A percentile compares a stretch with the other conserved stretches of the same genome.
Conservation (phyloP, 2,329 filamentous ascomycete genomes). For the Alternaria alternata region DNA sequence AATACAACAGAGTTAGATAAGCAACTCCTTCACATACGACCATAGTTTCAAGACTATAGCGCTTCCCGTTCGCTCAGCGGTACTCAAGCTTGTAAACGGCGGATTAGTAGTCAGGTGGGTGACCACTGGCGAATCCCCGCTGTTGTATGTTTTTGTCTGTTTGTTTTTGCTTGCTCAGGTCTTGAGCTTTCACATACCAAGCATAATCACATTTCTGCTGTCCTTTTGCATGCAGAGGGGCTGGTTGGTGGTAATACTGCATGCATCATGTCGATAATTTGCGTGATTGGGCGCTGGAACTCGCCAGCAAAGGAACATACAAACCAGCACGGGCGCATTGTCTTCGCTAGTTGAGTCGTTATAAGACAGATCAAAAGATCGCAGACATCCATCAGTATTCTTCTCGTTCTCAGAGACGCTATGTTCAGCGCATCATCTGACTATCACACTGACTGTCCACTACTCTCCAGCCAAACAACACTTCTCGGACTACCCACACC, state of each 20-base stretch:
- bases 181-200: background rate
- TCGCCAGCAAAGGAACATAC: background rate
- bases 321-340: background rate
- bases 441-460: background rate
- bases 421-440: background rate
- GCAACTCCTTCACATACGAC: background rate
- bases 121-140: background rate
- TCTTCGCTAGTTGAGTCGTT: background rate
- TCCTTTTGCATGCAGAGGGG: background rate
- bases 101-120: background rate
- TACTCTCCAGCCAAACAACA: conserved; percentile 43
- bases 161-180: background rate
- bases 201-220: background rate
- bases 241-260: background rate
- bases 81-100: background rate
- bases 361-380: background rate
- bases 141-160: background rate
- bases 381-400: background rate
- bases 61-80: conserved; percentile 1
- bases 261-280: no score
- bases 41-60: background rate
- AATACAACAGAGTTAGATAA: background rate
- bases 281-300: no score
- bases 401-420: background rate
- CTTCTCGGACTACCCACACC: conserved; percentile 26